Percentiles rank a stretch among this genome's conserved stretches.
Evolutionary conservation across 192 early-diverging fungal species (phyloP).

Genomic region (Polychytrium aggregatum): DNA sequence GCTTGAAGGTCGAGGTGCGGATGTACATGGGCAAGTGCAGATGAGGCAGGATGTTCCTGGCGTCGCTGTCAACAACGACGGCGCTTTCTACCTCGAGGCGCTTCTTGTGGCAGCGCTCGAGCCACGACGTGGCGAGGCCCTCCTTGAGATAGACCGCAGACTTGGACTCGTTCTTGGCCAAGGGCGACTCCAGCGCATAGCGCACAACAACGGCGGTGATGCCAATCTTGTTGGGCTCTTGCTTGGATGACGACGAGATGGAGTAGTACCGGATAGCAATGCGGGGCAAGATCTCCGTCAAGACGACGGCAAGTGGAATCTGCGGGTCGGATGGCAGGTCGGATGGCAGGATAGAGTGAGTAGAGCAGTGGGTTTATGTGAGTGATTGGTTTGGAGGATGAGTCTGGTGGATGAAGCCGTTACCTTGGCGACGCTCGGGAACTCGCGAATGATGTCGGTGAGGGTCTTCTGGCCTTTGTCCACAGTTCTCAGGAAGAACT

Average conservation of each 20-base stretch:
- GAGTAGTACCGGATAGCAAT: conserved; percentile 90
- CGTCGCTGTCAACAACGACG: conserved; percentile 8
- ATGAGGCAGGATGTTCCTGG: conserved; percentile 9
- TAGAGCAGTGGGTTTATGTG: neutral
- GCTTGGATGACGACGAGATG: conserved; percentile 83
- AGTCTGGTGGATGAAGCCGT: neutral
- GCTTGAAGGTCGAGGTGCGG: conserved; percentile 77
- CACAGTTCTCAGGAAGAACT: conserved; percentile 21
- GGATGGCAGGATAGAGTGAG: no score
- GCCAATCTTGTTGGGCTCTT: conserved; percentile 59
- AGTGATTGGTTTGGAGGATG: neutral
- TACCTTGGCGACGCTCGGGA: conserved; percentile 42
- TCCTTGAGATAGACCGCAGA: conserved; percentile 22
- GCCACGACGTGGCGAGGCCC: conserved; percentile 84
- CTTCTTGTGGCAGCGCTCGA: conserved; percentile 56
- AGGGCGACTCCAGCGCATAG: conserved; percentile 44
- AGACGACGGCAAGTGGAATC: conserved; percentile 71
- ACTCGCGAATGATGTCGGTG: conserved; percentile 62
- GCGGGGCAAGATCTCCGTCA: conserved; percentile 68
- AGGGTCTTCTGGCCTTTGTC: conserved; percentile 48
- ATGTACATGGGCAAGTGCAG: conserved; percentile 76
- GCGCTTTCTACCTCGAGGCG: neutral
- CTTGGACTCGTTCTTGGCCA: neutral
- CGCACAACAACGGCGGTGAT: conserved; percentile 85
- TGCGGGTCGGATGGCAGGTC: no score